Evolutionary conservation across 495 filamentous ascomycete genomes (phyloP).

Genomic region (Xylaria acuta): DNA sequence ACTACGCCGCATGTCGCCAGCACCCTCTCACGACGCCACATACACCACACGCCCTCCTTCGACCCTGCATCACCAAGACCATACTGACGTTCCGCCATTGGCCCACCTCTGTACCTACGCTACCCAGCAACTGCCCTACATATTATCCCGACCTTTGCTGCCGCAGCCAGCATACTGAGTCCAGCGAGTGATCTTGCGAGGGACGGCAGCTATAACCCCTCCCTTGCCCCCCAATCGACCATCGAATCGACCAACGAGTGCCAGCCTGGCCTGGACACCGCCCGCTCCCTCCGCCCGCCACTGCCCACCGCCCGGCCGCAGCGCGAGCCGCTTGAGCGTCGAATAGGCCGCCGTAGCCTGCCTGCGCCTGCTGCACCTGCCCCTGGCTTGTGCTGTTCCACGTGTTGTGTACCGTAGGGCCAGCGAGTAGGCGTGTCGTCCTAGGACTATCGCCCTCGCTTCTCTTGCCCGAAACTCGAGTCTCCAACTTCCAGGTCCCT

Average conservation of each 20-base stretch:
- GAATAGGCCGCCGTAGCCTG: slow-evolving; percentile 21
- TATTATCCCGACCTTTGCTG: slow-evolving; percentile 39
- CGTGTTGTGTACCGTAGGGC: slow-evolving; percentile 29
- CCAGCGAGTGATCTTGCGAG: slow-evolving; percentile 19
- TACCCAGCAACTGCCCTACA: slow-evolving; percentile 36
- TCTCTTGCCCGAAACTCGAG: slow-evolving; percentile 9
- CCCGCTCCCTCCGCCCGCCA: slow-evolving; percentile 19
- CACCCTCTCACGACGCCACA: neutral
- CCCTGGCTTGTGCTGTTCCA: slow-evolving; percentile 27
- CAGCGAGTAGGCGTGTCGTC: slow-evolving; percentile 16
- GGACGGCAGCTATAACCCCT: slow-evolving; percentile 15
- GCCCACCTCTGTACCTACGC: neutral
- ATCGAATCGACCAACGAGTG: neutral
- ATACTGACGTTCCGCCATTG: slow-evolving; percentile 5
- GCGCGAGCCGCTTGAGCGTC: slow-evolving; percentile 19
- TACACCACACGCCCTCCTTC: neutral
- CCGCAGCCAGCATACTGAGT: slow-evolving; percentile 33
- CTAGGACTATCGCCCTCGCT: slow-evolving; percentile 21
- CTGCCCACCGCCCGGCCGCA: slow-evolving; percentile 4
- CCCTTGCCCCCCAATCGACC: neutral
- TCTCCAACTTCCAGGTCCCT: slow-evolving; percentile 22
- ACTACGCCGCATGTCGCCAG: neutral
- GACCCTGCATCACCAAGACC: slow-evolving; percentile 16
- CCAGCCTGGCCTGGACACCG: slow-evolving; percentile 22
- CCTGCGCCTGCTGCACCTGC: slow-evolving; percentile 25